A percentile compares a stretch with the other conserved stretches of the same genome.
These are phyloP conservation scores for Zygotorulaspora sp. DNA, from an alignment of 805 yeast species.

Conservation along the genomic window DNA sequence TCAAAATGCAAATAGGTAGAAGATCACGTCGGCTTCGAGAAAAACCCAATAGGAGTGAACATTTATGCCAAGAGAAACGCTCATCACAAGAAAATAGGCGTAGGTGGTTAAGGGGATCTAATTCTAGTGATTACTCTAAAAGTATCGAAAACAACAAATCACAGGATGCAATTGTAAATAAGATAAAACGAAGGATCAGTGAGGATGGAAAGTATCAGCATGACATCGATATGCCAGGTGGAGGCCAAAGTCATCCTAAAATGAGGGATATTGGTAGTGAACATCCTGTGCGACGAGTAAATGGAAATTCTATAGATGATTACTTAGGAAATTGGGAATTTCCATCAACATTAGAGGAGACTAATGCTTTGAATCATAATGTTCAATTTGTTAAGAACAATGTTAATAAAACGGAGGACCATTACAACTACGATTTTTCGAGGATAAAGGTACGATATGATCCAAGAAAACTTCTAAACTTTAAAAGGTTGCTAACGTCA, in stretches of 20 bases:
- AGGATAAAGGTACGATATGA: conserved; percentile 26
- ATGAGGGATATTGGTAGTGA: too few species aligned
- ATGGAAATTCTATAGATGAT: too few species aligned
- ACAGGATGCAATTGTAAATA: too few species aligned
- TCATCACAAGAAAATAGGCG: not conserved
- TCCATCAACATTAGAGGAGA: conserved; percentile 15
- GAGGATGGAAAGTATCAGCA: too few species aligned
- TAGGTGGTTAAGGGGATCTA: conserved; percentile 4
- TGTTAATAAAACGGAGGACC: conserved; percentile 5
- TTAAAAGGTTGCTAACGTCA: conserved; percentile 15
- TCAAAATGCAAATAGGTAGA: not conserved
- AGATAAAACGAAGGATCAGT: too few species aligned
- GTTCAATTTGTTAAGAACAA: conserved; percentile 16
- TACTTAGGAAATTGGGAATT: conserved; percentile 8
- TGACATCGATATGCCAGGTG: too few species aligned
- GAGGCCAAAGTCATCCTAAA: too few species aligned
- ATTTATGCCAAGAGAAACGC: not conserved
- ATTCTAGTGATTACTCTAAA: too few species aligned
- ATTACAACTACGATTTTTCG: conserved; percentile 14
- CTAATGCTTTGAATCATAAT: conserved; percentile 26
- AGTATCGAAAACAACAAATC: too few species aligned
- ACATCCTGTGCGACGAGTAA: too few species aligned
- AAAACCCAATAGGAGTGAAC: not conserved
- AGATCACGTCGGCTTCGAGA: not conserved
- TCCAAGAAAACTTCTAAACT: conserved; percentile 24